phyloP scores from a whole-genome alignment of 2,329 filamentous ascomycete genomes.

The Chaetomium sp. region DNA sequence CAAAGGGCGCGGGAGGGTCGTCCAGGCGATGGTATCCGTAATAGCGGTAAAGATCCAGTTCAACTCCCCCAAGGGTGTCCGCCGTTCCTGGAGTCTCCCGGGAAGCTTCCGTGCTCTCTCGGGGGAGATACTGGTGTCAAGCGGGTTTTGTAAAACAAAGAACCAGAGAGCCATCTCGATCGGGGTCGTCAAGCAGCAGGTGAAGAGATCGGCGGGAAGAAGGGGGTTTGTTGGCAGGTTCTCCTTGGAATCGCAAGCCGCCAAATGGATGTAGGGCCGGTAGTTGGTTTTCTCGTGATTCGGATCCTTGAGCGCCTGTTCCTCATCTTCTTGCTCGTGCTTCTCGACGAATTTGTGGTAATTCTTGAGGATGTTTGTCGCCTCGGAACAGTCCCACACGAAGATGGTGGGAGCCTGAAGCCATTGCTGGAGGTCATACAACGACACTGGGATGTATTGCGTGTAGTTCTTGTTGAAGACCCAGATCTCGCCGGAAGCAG shows the following conservation, averaged over 20 bases:
- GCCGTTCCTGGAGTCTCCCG: conserved; percentile 85
- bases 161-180: conserved; percentile 97
- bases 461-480: conserved; percentile 99
- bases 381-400: conserved; percentile 97
- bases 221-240: conserved; percentile 93
- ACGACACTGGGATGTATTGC: conserved; percentile 94
- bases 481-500: conserved; percentile 95
- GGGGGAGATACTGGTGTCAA: conserved; percentile 68
- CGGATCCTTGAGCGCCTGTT: conserved; percentile 74
- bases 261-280: conserved; percentile 79
- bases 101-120: conserved; percentile 88
- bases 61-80: conserved; percentile 90
- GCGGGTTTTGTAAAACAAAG: conserved; percentile 90
- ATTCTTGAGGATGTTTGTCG: conserved; percentile 91
- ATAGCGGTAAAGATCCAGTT: conserved; percentile 99
- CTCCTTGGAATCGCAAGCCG: conserved; percentile 87
- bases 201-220: conserved; percentile 92
- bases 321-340: conserved; percentile 85
- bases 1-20: conserved; percentile 81
- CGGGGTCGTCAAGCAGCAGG: conserved; percentile 90
- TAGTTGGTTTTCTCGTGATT: conserved; percentile 77
- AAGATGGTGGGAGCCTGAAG: conserved; percentile 93
- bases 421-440: conserved; percentile 96
- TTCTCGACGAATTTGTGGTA: conserved; percentile 95
- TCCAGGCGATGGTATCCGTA: conserved; percentile 98